A percentile compares a stretch with the other conserved stretches of the same genome.
phyloP scores from a whole-genome alignment of 345 rosid species.

The Lagerstroemia speciosa region DNA sequence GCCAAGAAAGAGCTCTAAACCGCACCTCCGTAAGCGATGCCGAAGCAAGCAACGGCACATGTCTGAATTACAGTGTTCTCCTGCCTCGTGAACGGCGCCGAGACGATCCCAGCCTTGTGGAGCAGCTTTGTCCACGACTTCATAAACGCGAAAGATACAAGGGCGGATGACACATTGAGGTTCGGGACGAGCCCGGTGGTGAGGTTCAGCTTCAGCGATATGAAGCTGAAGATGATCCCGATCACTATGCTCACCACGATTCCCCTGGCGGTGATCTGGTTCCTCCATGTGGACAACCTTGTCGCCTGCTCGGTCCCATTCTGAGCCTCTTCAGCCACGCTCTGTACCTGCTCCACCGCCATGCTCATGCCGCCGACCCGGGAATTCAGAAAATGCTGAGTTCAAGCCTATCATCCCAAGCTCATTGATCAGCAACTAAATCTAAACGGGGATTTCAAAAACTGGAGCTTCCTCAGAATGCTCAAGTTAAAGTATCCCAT shows the following conservation, averaged over 20 bases:
- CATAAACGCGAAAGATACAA: conserved; percentile 60
- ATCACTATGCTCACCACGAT: conserved; percentile 55
- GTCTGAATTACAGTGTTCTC: conserved; percentile 90
- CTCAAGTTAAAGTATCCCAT: too few species aligned
- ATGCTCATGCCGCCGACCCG: background rate
- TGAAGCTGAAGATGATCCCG: conserved; percentile 76
- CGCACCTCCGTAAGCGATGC: conserved; percentile 80
- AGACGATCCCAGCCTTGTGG: conserved; percentile 56
- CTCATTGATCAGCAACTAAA: too few species aligned
- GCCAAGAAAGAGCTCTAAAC: background rate
- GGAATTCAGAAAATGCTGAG: background rate
- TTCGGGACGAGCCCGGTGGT: conserved; percentile 94
- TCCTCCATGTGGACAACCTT: conserved; percentile 66
- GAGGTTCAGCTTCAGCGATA: conserved; percentile 76
- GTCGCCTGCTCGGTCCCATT: conserved; percentile 28
- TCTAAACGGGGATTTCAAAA: too few species aligned
- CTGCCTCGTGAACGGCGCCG: conserved; percentile 77
- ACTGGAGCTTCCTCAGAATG: too few species aligned
- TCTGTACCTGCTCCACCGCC: background rate
- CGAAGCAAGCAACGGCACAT: conserved; percentile 86
- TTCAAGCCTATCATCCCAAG: background rate
- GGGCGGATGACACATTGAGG: conserved; percentile 93
- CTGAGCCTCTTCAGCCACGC: conserved; percentile 16
- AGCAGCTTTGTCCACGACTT: conserved; percentile 76
- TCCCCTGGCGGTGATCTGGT: conserved; percentile 73